phyloP scores from a whole-genome alignment of 306 rosid species.

The Lathyrus sativus region DNA sequence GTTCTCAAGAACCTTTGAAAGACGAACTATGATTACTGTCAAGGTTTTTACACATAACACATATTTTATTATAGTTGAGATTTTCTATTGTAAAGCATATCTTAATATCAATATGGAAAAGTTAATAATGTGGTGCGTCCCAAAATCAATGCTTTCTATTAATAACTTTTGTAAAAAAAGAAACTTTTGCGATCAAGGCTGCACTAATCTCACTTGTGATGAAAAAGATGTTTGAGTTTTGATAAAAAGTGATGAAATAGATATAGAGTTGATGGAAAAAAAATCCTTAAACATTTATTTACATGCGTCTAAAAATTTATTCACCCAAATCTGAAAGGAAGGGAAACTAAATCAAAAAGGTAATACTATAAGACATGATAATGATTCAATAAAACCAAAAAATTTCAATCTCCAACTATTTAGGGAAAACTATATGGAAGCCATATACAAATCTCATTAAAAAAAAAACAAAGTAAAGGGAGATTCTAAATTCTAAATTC shows the following conservation, averaged over 20 bases:
- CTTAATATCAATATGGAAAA: neutral
- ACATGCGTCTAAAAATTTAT: neutral
- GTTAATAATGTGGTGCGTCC: too few species aligned
- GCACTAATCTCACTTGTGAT: neutral
- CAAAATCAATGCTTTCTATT: too few species aligned
- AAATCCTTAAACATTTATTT: neutral
- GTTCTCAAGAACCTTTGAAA: constrained; percentile 56
- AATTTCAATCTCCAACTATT: constrained; percentile 2
- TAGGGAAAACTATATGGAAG: constrained; percentile 18
- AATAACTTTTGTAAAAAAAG: too few species aligned
- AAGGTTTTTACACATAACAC: constrained; percentile 26
- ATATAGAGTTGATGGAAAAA: neutral
- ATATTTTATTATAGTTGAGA: constrained; percentile 16
- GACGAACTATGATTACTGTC: constrained; percentile 62
- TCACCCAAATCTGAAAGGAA: neutral
- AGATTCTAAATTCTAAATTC: neutral
- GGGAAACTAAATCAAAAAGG: neutral
- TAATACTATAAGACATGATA: neutral
- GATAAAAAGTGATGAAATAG: too few species aligned
- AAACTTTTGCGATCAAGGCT: too few species aligned
- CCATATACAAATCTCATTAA: constrained; percentile 30
- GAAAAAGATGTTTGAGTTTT: neutral
- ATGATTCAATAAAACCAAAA: neutral
- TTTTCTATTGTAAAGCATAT: constrained; percentile 14
- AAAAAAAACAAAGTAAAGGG: neutral